These are phyloP conservation scores for Oryza nivara DNA, from an alignment of 176 grass and related monocot species.

Conservation along the genomic window DNA sequence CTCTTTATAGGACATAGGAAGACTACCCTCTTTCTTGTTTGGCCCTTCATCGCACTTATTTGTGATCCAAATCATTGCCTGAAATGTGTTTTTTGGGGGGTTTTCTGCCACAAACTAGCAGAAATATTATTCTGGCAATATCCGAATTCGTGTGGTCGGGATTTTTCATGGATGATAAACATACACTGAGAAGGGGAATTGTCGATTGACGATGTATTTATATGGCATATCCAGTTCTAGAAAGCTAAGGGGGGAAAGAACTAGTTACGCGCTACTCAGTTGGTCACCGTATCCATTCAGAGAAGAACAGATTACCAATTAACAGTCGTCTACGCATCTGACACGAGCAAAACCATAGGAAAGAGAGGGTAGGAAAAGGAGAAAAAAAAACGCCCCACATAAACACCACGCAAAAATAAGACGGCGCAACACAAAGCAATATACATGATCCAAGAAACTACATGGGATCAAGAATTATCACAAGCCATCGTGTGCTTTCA, in stretches of 20 bases:
- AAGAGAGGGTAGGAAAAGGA: background rate
- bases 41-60: background rate
- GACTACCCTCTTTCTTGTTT: background rate
- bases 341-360: background rate
- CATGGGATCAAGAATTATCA: constrained; percentile 23
- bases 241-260: constrained; percentile 2
- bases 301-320: constrained; percentile 13
- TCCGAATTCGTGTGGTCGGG: background rate
- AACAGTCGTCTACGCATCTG: background rate
- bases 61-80: background rate
- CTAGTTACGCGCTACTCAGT: constrained; percentile 22
- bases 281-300: constrained; percentile 1
- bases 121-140: background rate
- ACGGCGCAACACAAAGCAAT: constrained; percentile 2
- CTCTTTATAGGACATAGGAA: background rate
- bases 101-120: background rate
- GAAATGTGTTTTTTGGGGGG: background rate
- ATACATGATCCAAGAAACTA: constrained; percentile 25
- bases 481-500: background rate
- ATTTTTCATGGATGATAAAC: background rate
- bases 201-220: background rate
- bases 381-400: background rate
- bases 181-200: background rate
- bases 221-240: background rate
- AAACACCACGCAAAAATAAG: constrained; percentile 19